Percentiles rank a stretch among this genome's conserved stretches.
These are phyloP conservation scores for Podaxis sp. DNA, from an alignment of 768 basidiomycete genomes.

Conservation along the genomic window DNA sequence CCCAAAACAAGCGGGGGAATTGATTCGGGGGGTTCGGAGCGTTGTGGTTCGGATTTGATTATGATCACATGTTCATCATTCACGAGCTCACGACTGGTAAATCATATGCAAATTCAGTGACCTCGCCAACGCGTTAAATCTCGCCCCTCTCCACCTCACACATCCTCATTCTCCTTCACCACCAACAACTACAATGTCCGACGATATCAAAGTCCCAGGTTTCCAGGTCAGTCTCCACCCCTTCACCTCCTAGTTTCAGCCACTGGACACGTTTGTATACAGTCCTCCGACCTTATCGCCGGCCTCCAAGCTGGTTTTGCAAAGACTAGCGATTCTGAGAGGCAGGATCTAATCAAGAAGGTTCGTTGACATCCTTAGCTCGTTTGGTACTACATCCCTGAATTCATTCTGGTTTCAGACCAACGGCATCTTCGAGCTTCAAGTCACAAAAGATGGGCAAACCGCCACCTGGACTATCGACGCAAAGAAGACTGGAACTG, in stretches of 20 bases:
- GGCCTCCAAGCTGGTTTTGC: conserved; percentile 53
- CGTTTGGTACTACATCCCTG: not conserved
- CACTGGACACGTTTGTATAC: not conserved
- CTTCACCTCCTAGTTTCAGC: not conserved
- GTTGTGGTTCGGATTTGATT: not conserved
- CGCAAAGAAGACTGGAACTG: conserved; percentile 78
- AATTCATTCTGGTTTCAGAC: conserved; percentile 45
- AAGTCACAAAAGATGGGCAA: conserved; percentile 69
- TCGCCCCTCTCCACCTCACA: not conserved
- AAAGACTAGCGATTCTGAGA: conserved; percentile 58
- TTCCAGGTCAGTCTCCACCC: conserved; percentile 55
- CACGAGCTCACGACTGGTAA: not conserved
- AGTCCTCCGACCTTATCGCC: conserved; percentile 71
- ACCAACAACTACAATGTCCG: conserved; percentile 49
- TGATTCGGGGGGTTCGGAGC: not conserved
- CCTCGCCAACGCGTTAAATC: not conserved
- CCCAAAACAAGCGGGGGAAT: not conserved
- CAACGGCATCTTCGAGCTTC: conserved; percentile 86
- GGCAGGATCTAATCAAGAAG: conserved; percentile 73
- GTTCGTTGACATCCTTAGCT: conserved; percentile 31
- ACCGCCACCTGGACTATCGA: conserved; percentile 89
- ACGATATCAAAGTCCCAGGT: conserved; percentile 68
- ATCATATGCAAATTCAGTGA: conserved; percentile 10
- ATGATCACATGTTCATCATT: not conserved
- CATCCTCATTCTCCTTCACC: conserved; percentile 6